Percentiles rank a stretch among this genome's conserved stretches.
phyloP scores from a whole-genome alignment of 352 stramenopile species.

The Blastocystis sp. region DNA sequence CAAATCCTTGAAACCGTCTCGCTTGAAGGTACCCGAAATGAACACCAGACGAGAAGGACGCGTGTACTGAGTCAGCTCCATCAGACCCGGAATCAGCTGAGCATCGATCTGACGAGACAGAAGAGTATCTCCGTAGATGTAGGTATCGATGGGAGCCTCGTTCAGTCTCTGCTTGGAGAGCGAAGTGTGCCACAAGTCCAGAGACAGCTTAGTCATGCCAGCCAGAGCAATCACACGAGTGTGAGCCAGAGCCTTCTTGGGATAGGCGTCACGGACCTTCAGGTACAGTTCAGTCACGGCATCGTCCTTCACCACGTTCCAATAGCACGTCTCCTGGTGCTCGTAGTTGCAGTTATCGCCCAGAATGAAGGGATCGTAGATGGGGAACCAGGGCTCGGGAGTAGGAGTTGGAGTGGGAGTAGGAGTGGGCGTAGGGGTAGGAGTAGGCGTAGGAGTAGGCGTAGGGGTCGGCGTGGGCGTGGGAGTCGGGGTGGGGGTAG shows the following conservation, averaged over 20 bases:
- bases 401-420: too few relatives aligned
- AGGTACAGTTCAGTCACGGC: background rate
- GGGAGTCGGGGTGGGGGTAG: too few relatives aligned
- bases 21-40: background rate
- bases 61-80: constrained; percentile 16
- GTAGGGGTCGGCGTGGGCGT: too few relatives aligned
- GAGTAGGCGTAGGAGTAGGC: background rate
- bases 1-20: background rate
- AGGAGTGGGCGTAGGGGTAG: background rate
- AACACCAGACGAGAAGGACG: constrained; percentile 26
- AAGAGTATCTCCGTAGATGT: background rate
- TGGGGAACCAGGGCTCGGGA: constrained; percentile 58
- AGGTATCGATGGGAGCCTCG: constrained; percentile 42
- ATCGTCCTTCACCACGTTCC: background rate
- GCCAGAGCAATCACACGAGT: constrained; percentile 38
- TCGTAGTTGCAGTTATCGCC: constrained; percentile 61
- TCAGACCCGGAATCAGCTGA: background rate
- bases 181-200: constrained; percentile 10
- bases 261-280: constrained; percentile 31
- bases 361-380: constrained; percentile 69
- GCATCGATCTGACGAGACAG: background rate
- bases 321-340: background rate
- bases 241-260: constrained; percentile 32
- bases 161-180: constrained; percentile 24
- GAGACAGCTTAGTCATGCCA: background rate